Evolutionary conservation across 768 basidiomycete species (phyloP).

Genomic region (Serpula lacrymans): DNA sequence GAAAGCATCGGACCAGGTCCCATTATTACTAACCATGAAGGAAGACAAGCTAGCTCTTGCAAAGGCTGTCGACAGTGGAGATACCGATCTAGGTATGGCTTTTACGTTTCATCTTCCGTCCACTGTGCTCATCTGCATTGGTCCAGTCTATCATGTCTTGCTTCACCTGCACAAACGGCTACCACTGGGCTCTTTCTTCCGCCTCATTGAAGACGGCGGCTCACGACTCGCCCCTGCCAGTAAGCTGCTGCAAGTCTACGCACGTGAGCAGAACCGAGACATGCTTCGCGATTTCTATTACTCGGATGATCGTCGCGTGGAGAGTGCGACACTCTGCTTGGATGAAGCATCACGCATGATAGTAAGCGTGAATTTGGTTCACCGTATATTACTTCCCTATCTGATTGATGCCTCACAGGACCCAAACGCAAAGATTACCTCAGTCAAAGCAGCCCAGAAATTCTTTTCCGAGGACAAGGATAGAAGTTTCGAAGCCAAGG

Average conservation of each 20-base stretch:
- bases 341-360: conserved; percentile 72
- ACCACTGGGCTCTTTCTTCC: conserved; percentile 89
- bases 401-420: conserved; percentile 47
- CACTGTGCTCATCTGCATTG: background rate
- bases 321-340: conserved; percentile 85
- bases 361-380: conserved; percentile 39
- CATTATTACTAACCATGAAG: conserved; percentile 90
- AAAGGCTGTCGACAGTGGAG: conserved; percentile 93
- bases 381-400: background rate
- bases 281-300: conserved; percentile 97
- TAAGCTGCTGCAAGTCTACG: conserved; percentile 84
- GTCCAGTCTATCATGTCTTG: conserved; percentile 89
- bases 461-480: conserved; percentile 97
- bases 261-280: conserved; percentile 83
- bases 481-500: conserved; percentile 86
- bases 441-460: conserved; percentile 82
- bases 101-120: background rate
- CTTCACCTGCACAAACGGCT: conserved; percentile 82
- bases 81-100: conserved; percentile 83
- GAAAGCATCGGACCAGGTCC: conserved; percentile 88
- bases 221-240: conserved; percentile 69
- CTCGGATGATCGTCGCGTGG: conserved; percentile 92
- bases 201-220: conserved; percentile 89
- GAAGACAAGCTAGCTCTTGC: conserved; percentile 83
- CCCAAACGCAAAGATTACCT: conserved; percentile 61